Conservation (phyloP, 345 rosid species). For the Arabidopsis suecica region DNA sequence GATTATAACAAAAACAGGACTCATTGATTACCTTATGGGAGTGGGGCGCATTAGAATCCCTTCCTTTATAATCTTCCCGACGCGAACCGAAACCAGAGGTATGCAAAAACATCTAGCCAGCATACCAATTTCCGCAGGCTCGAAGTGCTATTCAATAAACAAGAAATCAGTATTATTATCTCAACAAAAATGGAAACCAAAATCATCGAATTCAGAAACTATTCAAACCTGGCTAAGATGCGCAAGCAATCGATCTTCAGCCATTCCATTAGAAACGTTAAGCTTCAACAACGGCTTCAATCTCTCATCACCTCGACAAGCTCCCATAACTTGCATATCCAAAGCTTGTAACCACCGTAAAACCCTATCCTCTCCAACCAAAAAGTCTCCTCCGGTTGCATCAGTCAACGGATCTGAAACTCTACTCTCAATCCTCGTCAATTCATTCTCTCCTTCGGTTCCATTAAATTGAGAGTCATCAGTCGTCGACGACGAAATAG, state of each 20-base stretch:
- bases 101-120: constrained; percentile 93
- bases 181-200: background rate
- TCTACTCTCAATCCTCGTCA: constrained; percentile 46
- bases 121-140: constrained; percentile 92
- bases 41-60: constrained; percentile 73
- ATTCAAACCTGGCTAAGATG: constrained; percentile 79
- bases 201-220: background rate
- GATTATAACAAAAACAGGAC: constrained; percentile 1
- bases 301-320: constrained; percentile 97
- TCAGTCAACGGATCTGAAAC: constrained; percentile 68
- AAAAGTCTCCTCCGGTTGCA: constrained; percentile 63
- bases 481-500: constrained; percentile 30
- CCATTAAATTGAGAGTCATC: constrained; percentile 45
- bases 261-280: constrained; percentile 64
- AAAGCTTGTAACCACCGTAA: constrained; percentile 89
- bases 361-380: constrained; percentile 79
- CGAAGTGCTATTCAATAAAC: constrained; percentile 63
- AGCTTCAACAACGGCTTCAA: constrained; percentile 88
- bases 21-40: constrained; percentile 63
- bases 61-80: constrained; percentile 79
- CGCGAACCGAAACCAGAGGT: constrained; percentile 90
- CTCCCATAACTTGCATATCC: constrained; percentile 91
- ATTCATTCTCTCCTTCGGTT: constrained; percentile 47
- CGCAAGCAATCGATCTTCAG: constrained; percentile 78
- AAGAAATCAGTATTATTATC: constrained; percentile 16